Base-by-base conservation (phyloP, 1,139 yeast genomes). In the Hyphopichia wangnamkhiaoensis region DNA sequence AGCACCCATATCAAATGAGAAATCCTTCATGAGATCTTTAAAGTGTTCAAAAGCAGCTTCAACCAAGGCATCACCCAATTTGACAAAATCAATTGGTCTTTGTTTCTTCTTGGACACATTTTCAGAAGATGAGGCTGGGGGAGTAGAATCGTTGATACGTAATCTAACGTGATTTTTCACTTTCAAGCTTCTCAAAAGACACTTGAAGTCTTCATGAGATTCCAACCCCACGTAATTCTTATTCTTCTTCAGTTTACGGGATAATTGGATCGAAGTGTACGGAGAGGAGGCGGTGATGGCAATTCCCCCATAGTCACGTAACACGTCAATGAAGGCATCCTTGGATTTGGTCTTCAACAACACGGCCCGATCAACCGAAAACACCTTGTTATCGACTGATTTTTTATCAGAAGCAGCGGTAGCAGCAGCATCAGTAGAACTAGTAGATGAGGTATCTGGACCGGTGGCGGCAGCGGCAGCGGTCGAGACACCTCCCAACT, bases 181-280 rank as follows among this genome's bases (percentile, higher is more conserved):
- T 42, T 64, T 60, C 47, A 72, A 61, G 37, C 80, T 74, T 44
- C 83, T 65, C 25, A 56, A 52, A 43, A 79, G 58, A 13, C 74
- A 61, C 46, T 61, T 68, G 53, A 73, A 79, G 46, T 78, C 82
- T 10, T 62, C 61, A 2, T 42, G 50, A 4, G 63, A 38, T 29
- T 65, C 68, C 50, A 79, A 62, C 8, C 60, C 47, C 4, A 76
- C 72, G 47, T 61, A 78, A 15, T 59, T 53, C 44, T 66, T 67
- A 37, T 61, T 60, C 47, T 71, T 71, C 57, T 74, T 75, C 7
- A 77, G 71, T 46, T 68, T 72, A 45, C 81, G 58, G 31, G 52
- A 37, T 26, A 56, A 46, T 8, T 39, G 34, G 16, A 44, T 38
- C 18, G 41, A 37, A 8, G 41, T 41, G 13, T 34, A n/a, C n/a